These are phyloP conservation scores for Pelargonium nanum DNA, from an alignment of 345 rosid genomes.

Conservation along the genomic window DNA sequence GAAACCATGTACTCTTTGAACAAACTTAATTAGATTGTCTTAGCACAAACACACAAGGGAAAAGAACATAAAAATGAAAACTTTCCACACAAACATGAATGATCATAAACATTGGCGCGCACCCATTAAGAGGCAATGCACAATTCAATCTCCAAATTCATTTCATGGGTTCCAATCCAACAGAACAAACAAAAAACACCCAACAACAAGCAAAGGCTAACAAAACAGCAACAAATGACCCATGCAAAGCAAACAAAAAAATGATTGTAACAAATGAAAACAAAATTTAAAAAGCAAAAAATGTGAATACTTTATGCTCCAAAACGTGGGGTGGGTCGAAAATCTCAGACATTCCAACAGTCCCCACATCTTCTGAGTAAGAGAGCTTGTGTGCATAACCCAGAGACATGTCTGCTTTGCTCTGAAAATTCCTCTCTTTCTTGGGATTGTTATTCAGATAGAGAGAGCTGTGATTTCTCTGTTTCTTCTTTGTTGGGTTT, in stretches of 20 bases:
- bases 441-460: neutral
- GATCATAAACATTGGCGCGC: no score
- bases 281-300: no score
- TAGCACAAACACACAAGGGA: no score
- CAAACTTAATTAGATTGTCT: no score
- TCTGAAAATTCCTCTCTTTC: neutral
- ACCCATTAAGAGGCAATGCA: no score
- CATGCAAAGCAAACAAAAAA: neutral
- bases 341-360: conserved; percentile 32
- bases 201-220: neutral
- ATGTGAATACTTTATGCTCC: conserved; percentile 21
- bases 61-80: no score
- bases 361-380: conserved; percentile 27
- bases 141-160: neutral
- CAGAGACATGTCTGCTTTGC: conserved; percentile 23
- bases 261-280: neutral
- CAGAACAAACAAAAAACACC: neutral
- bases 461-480: no score
- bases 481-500: no score
- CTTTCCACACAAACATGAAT: no score
- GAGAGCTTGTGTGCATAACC: conserved; percentile 39
- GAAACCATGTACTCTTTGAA: no score
- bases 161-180: neutral
- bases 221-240: neutral
- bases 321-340: conserved; percentile 25